Base-by-base conservation (phyloP, 1,139 yeast species). In the Geotrichum phurueaensis region DNA sequence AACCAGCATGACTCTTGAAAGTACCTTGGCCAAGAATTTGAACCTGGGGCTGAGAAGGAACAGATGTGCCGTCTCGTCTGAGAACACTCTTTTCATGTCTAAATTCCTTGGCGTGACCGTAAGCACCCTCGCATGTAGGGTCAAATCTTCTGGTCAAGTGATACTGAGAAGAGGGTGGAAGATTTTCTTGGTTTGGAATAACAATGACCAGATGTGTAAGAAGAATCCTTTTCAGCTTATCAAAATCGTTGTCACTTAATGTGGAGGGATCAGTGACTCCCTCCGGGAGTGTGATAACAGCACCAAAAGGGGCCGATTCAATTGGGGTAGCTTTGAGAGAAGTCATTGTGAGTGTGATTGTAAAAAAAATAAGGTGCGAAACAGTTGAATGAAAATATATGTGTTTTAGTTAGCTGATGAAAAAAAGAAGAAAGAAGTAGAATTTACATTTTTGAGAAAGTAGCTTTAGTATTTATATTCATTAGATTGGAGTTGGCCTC, bases 41-140 rank as follows among this genome's bases (percentile, higher is more conserved):
- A 27, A 89, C 96, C 72, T 89, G 96, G 2, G 96, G 96, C 71
- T 88, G 92, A 57, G 78, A 74, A 58, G 92, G 91, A 51, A 89
- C 89, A 2, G 91, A 81, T 62, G 82, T 81, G 51, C 96, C 96
- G 69, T 89, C 96, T 70, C 86, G 87, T 65, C 84, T 84, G 65
- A 89, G 80, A 36, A 89, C 89, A 2, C 92, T 85, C 68, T 86
- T 83, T 60, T 82, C 81, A 69, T 89, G 92, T 70, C 94, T 84
- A 74, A 89, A 88, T 64, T 87, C 88, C 71, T 87, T 87, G 60
- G 94, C 90, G 68, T 89, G 96, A 49, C 96, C 96, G 67, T 89
- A 89, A 23, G 82, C 82, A 51, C 86, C 85, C 53, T 78, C 81
- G 63, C 89, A 83, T 6, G 89, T 76, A 45, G 94, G 90, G 70